phyloP scores from a whole-genome alignment of 2,329 filamentous ascomycete genomes.

The Arthroderma sp. region DNA sequence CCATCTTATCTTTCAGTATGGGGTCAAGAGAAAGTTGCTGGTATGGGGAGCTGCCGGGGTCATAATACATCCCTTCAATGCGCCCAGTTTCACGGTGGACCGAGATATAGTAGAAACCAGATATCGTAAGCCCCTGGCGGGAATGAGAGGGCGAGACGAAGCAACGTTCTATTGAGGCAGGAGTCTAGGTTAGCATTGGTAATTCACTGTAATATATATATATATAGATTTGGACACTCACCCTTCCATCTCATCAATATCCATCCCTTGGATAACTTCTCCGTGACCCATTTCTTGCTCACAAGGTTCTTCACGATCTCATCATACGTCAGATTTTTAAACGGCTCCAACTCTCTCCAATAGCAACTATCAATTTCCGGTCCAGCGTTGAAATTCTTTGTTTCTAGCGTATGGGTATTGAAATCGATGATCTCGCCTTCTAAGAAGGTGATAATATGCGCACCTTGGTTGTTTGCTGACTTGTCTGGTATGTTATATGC shows the following conservation, averaged over 20 bases:
- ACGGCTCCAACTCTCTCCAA: conserved; percentile 39
- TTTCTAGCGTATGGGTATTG: conserved; percentile 37
- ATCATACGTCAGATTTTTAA: conserved; percentile 34
- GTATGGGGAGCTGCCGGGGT: conserved; percentile 39
- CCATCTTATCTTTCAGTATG: conserved; percentile 27
- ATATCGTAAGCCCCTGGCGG: conserved; percentile 38
- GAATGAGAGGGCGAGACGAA: conserved; percentile 38
- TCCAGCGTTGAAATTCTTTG: conserved; percentile 37
- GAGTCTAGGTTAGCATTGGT: background rate
- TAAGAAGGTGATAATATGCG: conserved; percentile 45
- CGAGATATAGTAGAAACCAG: conserved; percentile 41
- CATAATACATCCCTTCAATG: conserved; percentile 40
- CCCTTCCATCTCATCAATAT: conserved; percentile 43
- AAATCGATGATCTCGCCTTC: conserved; percentile 61
- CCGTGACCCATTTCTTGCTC: conserved; percentile 35
- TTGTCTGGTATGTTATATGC: conserved; percentile 54
- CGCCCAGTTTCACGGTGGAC: conserved; percentile 35
- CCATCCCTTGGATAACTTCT: conserved; percentile 33
- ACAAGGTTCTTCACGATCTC: conserved; percentile 35
- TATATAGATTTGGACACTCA: conserved; percentile 16
- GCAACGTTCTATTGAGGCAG: conserved; percentile 31
- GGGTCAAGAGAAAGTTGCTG: conserved; percentile 37
- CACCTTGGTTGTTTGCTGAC: conserved; percentile 30
- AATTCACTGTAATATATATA: background rate
- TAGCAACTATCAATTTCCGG: conserved; percentile 37